Conservation (phyloP, 2,329 filamentous ascomycete genomes). For the Phaeophleospora eucalypticola region DNA sequence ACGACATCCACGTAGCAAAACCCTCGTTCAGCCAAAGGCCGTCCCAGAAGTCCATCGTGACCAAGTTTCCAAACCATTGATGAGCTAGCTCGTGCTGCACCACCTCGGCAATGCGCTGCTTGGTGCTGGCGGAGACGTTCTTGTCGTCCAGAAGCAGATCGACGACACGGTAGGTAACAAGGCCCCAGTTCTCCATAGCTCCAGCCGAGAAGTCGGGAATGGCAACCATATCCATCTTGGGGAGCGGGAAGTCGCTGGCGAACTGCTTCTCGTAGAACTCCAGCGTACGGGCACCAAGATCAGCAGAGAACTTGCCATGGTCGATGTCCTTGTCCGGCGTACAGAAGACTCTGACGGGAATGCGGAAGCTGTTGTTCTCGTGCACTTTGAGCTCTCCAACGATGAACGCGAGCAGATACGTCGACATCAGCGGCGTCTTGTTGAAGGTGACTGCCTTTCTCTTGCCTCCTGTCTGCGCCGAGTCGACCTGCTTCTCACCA, state of each 20-base stretch:
- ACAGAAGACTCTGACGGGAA: slow-evolving; percentile 90
- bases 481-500: slow-evolving; percentile 68
- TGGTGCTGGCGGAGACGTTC: slow-evolving; percentile 79
- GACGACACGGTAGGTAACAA: slow-evolving; percentile 91
- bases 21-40: slow-evolving; percentile 94
- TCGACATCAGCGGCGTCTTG: slow-evolving; percentile 90
- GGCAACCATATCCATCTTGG: slow-evolving; percentile 95
- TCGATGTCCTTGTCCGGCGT: slow-evolving; percentile 86
- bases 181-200: slow-evolving; percentile 98
- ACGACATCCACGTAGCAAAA: slow-evolving; percentile 88
- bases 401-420: slow-evolving; percentile 90
- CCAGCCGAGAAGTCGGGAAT: slow-evolving; percentile 94
- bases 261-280: slow-evolving; percentile 96
- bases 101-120: slow-evolving; percentile 89
- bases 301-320: slow-evolving; percentile 83
- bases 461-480: slow-evolving; percentile 57
- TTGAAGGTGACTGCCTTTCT: slow-evolving; percentile 90
- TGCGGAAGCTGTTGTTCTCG: slow-evolving; percentile 84
- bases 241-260: slow-evolving; percentile 77
- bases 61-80: slow-evolving; percentile 97
- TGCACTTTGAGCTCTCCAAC: slow-evolving; percentile 92
- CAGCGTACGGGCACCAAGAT: slow-evolving; percentile 83
- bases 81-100: slow-evolving; percentile 96
- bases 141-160: slow-evolving; percentile 89
- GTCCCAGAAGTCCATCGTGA: slow-evolving; percentile 99